Evolutionary conservation across 306 rosid species (phyloP).

Genomic region (Comarum palustre): DNA sequence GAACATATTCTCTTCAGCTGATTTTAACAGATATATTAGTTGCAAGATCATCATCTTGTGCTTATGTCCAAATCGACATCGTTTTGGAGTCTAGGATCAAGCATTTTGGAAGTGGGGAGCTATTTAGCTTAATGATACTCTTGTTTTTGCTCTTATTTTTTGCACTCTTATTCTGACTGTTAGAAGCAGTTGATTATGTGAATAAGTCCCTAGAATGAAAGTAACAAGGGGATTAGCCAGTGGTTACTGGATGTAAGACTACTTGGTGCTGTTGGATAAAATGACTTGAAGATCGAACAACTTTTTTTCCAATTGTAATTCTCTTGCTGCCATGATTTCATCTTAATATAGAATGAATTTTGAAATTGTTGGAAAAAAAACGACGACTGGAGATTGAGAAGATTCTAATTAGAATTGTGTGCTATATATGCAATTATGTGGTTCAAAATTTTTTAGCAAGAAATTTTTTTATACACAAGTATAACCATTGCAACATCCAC

Average conservation of each 20-base stretch:
- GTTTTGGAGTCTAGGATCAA: not conserved
- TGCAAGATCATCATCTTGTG: not conserved
- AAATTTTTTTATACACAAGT: not conserved
- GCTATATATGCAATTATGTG: no score
- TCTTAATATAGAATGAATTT: not conserved
- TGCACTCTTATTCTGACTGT: not conserved
- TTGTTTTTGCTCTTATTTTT: no score
- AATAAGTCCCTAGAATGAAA: not conserved
- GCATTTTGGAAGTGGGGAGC: not conserved
- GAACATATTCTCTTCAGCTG: slow-evolving; percentile 20
- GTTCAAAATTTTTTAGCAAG: no score
- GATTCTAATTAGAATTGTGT: no score
- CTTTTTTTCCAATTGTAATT: no score
- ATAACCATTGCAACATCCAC: not conserved
- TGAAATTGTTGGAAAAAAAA: no score
- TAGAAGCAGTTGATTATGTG: not conserved
- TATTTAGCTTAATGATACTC: no score
- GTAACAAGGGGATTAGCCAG: not conserved
- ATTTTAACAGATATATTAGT: slow-evolving; percentile 17
- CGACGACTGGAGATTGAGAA: no score
- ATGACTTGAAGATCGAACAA: not conserved
- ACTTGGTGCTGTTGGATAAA: not conserved
- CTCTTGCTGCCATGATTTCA: no score
- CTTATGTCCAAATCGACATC: not conserved
- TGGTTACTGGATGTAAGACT: not conserved